Evolutionary conservation across 306 rosid genomes (phyloP).

Genomic region (Dalbergia cochinchinensis): DNA sequence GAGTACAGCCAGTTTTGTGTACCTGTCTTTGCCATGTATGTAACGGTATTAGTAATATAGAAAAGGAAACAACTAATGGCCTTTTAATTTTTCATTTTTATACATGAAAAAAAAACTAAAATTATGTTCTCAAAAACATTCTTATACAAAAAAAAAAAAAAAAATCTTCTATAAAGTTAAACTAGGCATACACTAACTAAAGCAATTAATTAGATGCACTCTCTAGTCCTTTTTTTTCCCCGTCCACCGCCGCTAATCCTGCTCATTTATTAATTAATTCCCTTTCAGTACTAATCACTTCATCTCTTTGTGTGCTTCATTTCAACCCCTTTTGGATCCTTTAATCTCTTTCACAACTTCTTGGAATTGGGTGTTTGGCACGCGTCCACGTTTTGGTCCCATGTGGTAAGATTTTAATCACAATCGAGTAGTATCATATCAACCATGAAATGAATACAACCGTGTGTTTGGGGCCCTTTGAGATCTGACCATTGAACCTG

Average conservation of each 20-base stretch:
- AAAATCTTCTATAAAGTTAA: too few species aligned
- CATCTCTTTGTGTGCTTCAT: not conserved
- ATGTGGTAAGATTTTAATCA: not conserved
- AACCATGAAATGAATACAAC: not conserved
- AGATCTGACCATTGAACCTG: constrained; percentile 47
- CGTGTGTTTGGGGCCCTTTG: not conserved
- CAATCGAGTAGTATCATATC: not conserved
- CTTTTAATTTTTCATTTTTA: too few species aligned
- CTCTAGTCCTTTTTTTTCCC: not conserved
- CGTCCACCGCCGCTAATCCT: not conserved
- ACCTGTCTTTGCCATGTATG: not conserved
- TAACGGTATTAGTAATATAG: too few species aligned
- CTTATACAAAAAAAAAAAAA: too few species aligned
- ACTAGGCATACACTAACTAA: too few species aligned
- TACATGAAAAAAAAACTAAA: too few species aligned
- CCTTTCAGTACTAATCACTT: not conserved
- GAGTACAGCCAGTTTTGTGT: not conserved
- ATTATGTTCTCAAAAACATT: not conserved
- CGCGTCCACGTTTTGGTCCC: constrained; percentile 40
- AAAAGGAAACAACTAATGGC: too few species aligned
- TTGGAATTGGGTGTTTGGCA: constrained; percentile 25
- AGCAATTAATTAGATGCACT: not conserved
- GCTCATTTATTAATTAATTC: not conserved
- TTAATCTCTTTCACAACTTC: not conserved
- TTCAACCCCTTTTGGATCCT: not conserved